Conservation (phyloP, 768 basidiomycete species). For the Lactifluus hygrophoroides region DNA sequence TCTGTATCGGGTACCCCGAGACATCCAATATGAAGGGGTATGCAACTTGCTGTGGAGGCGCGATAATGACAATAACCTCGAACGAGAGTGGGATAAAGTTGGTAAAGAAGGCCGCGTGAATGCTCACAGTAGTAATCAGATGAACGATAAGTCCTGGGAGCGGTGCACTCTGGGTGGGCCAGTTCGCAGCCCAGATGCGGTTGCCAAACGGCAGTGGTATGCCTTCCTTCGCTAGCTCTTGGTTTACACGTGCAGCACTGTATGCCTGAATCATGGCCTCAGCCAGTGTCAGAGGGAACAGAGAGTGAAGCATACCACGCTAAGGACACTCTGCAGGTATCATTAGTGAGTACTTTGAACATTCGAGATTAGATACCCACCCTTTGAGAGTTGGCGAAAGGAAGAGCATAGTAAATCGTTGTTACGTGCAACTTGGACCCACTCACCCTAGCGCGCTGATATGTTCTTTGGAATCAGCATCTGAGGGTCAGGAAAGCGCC, state of each 20-base stretch:
- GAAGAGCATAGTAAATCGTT: background rate
- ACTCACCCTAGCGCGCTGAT: constrained; percentile 31
- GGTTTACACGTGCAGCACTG: constrained; percentile 43
- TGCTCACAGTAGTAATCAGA: constrained; percentile 41
- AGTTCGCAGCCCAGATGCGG: constrained; percentile 53
- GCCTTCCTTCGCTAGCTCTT: constrained; percentile 57
- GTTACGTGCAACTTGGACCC: background rate
- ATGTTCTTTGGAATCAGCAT: background rate
- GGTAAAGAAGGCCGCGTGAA: background rate
- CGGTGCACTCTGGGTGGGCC: constrained; percentile 50
- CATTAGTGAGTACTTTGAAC: background rate
- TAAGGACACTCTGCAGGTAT: constrained; percentile 11
- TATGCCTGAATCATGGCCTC: constrained; percentile 34
- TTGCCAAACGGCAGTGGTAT: constrained; percentile 53
- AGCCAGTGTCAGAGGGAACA: background rate
- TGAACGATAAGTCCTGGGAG: constrained; percentile 49
- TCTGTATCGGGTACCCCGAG: constrained; percentile 43
- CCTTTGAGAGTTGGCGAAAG: background rate
- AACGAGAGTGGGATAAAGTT: background rate
- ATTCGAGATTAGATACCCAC: background rate
- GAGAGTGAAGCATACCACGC: background rate
- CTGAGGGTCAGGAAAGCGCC: background rate
- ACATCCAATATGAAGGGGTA: constrained; percentile 58
- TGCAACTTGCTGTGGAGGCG: constrained; percentile 41
- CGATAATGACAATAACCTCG: constrained; percentile 45